Conservation (phyloP, 169 alveolate genomes). For the Neospora caninum region DNA sequence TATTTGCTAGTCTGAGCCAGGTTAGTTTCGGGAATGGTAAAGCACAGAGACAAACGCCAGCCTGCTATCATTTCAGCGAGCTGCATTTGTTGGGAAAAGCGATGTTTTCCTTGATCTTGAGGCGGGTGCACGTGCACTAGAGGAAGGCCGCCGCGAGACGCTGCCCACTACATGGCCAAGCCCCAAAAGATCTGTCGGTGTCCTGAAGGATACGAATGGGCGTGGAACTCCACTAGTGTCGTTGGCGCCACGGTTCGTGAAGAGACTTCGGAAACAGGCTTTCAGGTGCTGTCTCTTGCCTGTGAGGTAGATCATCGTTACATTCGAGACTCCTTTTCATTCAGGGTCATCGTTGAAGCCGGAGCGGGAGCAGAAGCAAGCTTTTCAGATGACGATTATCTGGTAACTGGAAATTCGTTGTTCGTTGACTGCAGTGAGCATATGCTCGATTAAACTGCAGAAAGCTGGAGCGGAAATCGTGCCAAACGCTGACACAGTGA, state of each 20-base stretch:
- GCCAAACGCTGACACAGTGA: slow-evolving; percentile 71
- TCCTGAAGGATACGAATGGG: slow-evolving; percentile 56
- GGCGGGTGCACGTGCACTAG: not conserved
- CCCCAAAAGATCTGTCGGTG: slow-evolving; percentile 58
- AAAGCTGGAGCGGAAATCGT: slow-evolving; percentile 79
- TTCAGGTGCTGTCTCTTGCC: slow-evolving; percentile 63
- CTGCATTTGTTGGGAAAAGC: slow-evolving; percentile 4
- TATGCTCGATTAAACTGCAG: not conserved
- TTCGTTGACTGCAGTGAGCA: not conserved
- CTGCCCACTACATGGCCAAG: slow-evolving; percentile 34
- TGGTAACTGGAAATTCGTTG: slow-evolving; percentile 13
- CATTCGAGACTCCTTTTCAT: not conserved
- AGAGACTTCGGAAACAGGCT: slow-evolving; percentile 81
- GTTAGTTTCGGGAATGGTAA: not conserved
- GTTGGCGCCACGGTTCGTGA: slow-evolving; percentile 84
- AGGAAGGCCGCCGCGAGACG: slow-evolving; percentile 20
- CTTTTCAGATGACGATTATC: slow-evolving; percentile 80
- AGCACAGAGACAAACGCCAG: not conserved
- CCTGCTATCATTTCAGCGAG: not conserved
- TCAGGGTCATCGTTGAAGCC: slow-evolving; percentile 80
- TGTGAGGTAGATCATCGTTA: not conserved
- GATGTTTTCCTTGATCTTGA: not conserved
- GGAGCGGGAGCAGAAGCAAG: slow-evolving; percentile 87
- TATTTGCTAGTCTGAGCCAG: slow-evolving; percentile 70
- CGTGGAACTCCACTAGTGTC: slow-evolving; percentile 75